phyloP scores from a whole-genome alignment of 2,329 filamentous ascomycete genomes.

The Ascosphaera apis region DNA sequence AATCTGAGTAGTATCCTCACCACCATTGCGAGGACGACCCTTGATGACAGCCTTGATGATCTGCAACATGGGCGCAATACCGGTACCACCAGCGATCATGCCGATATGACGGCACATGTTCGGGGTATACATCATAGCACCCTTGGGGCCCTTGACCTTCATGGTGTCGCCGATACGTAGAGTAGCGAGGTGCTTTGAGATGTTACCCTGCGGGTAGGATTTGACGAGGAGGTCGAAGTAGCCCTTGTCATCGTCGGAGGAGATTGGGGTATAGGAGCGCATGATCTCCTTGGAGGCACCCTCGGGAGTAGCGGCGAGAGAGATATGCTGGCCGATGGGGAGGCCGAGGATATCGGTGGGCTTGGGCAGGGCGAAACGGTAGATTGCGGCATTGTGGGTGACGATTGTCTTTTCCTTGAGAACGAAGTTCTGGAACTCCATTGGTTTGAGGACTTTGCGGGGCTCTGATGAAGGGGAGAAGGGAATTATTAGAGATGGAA shows the following conservation, averaged over 20 bases:
- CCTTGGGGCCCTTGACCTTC: conserved; percentile 83
- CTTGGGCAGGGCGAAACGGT: conserved; percentile 72
- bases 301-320: conserved; percentile 61
- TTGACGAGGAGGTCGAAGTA: conserved; percentile 96
- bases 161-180: conserved; percentile 69
- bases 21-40: conserved; percentile 38
- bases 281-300: conserved; percentile 64
- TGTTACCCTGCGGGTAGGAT: conserved; percentile 92
- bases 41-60: conserved; percentile 76
- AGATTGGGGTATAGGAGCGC: conserved; percentile 80
- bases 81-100: conserved; percentile 94
- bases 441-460: conserved; percentile 67
- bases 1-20: conserved; percentile 67
- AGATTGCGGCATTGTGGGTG: conserved; percentile 97
- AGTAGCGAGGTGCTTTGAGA: conserved; percentile 74
- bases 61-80: conserved; percentile 97
- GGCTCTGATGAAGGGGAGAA: conserved; percentile 28
- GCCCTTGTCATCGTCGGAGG: conserved; percentile 68
- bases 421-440: conserved; percentile 73
- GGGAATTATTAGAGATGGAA: conserved; percentile 3
- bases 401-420: conserved; percentile 87
- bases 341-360: conserved; percentile 69
- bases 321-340: conserved; percentile 97
- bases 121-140: conserved; percentile 88
- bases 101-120: conserved; percentile 94